A percentile compares a stretch with the other conserved stretches of the same genome.
These are phyloP conservation scores for Fusarium tanahbumbuense DNA, from an alignment of 2,329 filamentous ascomycete genomes.

Conservation along the genomic window DNA sequence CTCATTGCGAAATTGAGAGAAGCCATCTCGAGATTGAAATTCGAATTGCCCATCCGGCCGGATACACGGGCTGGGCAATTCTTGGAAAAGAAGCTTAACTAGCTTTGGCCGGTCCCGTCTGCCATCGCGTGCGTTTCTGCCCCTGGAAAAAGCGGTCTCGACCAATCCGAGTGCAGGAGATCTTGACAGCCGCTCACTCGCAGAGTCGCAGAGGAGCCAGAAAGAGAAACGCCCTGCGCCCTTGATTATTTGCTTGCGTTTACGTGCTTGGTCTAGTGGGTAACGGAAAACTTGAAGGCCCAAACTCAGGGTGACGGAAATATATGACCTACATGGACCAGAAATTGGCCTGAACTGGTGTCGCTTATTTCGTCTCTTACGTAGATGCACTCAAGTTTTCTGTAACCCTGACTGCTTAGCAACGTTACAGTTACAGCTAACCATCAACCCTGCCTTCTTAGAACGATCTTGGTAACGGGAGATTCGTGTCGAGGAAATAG, in stretches of 20 bases:
- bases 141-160: constrained; percentile 41
- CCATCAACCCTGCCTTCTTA: constrained; percentile 30
- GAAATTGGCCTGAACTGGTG: background rate
- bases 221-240: background rate
- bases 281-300: background rate
- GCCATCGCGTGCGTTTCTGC: constrained; percentile 37
- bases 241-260: background rate
- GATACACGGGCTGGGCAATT: constrained; percentile 25
- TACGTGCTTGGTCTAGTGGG: background rate
- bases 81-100: constrained; percentile 45
- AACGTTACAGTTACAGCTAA: constrained; percentile 34
- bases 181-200: constrained; percentile 33
- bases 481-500: constrained; percentile 12
- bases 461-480: constrained; percentile 37
- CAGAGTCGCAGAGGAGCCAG: background rate
- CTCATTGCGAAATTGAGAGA: background rate
- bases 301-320: background rate
- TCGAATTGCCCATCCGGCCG: background rate
- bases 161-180: constrained; percentile 28
- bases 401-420: constrained; percentile 8
- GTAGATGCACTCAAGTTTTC: background rate
- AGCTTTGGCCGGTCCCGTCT: constrained; percentile 39
- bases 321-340: background rate
- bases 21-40: background rate
- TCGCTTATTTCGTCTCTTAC: background rate